Conservation (phyloP, 2,329 filamentous ascomycete species). For the Diaporthe citri region DNA sequence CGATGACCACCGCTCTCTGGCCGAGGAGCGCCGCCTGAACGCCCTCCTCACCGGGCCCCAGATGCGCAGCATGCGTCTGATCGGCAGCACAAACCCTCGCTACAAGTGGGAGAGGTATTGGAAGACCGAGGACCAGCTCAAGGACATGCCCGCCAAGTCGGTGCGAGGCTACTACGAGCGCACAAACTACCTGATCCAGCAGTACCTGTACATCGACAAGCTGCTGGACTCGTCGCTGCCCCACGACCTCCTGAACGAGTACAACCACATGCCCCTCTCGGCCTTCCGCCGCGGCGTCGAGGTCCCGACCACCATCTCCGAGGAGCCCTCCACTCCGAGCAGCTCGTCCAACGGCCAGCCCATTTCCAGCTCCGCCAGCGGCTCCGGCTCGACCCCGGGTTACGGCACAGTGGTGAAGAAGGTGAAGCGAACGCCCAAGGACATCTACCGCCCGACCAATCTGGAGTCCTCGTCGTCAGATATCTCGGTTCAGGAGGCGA, state of each 20-base stretch:
- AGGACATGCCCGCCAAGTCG: conserved; percentile 74
- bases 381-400: conserved; percentile 24
- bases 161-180: conserved; percentile 89
- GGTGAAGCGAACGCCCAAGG: conserved; percentile 84
- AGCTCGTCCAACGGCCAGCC: conserved; percentile 47
- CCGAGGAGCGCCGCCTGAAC: conserved; percentile 70
- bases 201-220: conserved; percentile 93
- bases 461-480: conserved; percentile 4
- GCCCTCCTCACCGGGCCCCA: conserved; percentile 75
- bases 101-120: conserved; percentile 91
- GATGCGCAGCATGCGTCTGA: conserved; percentile 86
- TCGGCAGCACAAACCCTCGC: conserved; percentile 87
- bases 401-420: conserved; percentile 55
- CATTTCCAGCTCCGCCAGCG: conserved; percentile 43
- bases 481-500: not conserved
- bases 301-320: conserved; percentile 81
- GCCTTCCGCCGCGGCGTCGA: conserved; percentile 67
- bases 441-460: conserved; percentile 71
- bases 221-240: conserved; percentile 93
- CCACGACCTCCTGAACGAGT: conserved; percentile 91
- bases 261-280: conserved; percentile 73
- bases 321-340: conserved; percentile 65
- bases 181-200: conserved; percentile 88
- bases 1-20: conserved; percentile 58
- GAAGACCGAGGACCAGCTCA: conserved; percentile 82